A percentile compares a stretch with the other conserved stretches of the same genome.
Evolutionary conservation across 495 filamentous ascomycete species (phyloP).

Genomic region (Podospora australis): DNA sequence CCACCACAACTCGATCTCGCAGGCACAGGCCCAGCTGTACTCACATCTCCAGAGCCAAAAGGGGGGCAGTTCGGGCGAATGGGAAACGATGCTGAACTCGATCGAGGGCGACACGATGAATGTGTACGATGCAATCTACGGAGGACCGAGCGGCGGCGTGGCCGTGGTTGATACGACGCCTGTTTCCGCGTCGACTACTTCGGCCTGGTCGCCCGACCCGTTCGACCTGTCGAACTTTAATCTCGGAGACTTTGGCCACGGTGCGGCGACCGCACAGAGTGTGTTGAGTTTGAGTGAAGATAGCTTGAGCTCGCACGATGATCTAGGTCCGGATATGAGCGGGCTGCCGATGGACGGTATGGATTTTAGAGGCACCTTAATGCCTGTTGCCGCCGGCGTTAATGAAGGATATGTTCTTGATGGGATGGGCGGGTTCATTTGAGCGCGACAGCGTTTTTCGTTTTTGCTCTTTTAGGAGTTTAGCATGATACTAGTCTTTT

Average conservation of each 20-base stretch:
- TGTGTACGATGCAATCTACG: constrained; percentile 80
- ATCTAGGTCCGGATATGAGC: constrained; percentile 32
- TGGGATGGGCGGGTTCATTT: too few species aligned
- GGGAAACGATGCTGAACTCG: constrained; percentile 70
- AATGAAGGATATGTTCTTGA: constrained; percentile 33
- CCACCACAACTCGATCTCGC: constrained; percentile 12
- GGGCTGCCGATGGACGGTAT: constrained; percentile 19
- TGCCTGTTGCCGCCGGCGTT: neutral
- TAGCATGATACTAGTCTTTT: too few species aligned
- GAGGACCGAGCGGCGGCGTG: constrained; percentile 50
- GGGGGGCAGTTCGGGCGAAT: constrained; percentile 56
- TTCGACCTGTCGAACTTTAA: constrained; percentile 47
- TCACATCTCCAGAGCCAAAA: constrained; percentile 24
- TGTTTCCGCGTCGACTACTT: constrained; percentile 22
- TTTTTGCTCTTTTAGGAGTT: too few species aligned
- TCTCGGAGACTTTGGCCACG: constrained; percentile 38
- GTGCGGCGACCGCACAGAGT: constrained; percentile 45
- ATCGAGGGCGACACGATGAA: constrained; percentile 74
- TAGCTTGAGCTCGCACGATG: constrained; percentile 55
- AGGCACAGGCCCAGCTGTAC: constrained; percentile 23
- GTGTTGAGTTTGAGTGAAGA: constrained; percentile 73
- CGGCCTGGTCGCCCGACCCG: constrained; percentile 47
- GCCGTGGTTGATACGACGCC: constrained; percentile 23
- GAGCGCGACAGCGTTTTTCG: too few species aligned
- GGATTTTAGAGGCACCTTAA: constrained; percentile 11